Evolutionary conservation across 345 rosid genomes (phyloP), one percentile per base, ranked within the genome.

Genomic region (Murraya paniculata): DNA sequence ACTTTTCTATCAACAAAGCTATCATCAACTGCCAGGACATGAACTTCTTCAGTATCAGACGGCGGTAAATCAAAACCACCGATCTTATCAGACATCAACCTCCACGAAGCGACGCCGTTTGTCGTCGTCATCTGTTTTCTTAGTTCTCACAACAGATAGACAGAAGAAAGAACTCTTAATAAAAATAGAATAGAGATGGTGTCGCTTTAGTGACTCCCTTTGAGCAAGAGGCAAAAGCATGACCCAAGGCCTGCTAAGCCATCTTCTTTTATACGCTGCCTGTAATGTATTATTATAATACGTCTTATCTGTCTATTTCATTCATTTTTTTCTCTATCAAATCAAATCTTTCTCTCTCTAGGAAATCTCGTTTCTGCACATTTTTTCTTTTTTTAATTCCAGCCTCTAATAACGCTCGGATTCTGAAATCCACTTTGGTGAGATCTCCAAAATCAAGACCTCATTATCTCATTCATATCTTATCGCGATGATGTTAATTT

Each of bases 11-110:
- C 99, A 24, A 93, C 90, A 61, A 83, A 89, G 61, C 93, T 95
- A 64, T 95, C 99, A 79, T 95, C 99, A 2, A 95, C 99, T 48
- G 99, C 99, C 21, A 95, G 80, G 3, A 95, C 99, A 74, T 95
- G 99, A 78, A 88, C 93, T 72, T 89, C 91, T 35, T 89, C 87
- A 1, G 86, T n/a, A 53, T 85, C 86, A 73, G 89, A 76, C 36
- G 85, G 81, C 2, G 88, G 70, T 48, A 86, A 75, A 38, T 87
- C 89, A 14, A 82, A 84, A 33, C 88, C 81, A 1, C 81, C 88
- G 14, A 84, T 78, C 84, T 59, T 82, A 60, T 87, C 94, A 58
- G 88, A 57, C 73, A 82, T 85, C 82, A 87, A 71, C 59, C 75
- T 72, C 78, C 88, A 83, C 6, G 93, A 77, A 76, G 79, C 82